Evolutionary conservation across 192 early-diverging fungal species (phyloP), one percentile per base, ranked within the genome.

Genomic region (Rhizoclosmatium globosum): DNA sequence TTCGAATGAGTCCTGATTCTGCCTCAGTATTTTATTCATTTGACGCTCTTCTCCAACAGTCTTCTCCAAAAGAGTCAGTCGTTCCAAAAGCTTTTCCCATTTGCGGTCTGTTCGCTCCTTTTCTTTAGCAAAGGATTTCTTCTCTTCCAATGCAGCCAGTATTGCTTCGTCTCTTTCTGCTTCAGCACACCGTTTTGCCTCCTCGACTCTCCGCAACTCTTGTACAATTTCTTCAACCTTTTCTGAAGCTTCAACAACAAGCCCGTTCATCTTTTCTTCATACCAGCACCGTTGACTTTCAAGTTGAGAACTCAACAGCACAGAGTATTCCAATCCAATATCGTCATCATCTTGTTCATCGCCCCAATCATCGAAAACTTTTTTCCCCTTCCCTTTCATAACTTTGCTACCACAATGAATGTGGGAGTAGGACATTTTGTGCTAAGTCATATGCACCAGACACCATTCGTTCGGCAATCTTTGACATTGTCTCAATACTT

Each of bases 241-340:
- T 45, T 41, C 39, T 6, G 71, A 1, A 21, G 21, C 3, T 46
- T 68, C 61, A 56, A 64, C 48, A 47, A 77, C 64, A 31, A 88
- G 68, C n/a, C 71, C 68, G n/a, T n/a, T n/a, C n/a, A n/a, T n/a
- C 64, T 91, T 89, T 0, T 85, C 85, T 77, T 97, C 96, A 80
- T 94, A 96, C 82, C 93, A 95, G 38, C 91, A 78, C 66, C 95
- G 87, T 81, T 97, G 97, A 38, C 94, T 94, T 47, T 95, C 94
- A 4, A 99, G 82, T 78, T 97, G 96, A 19, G 93, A 92, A 0
- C 90, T 91, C 58, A 99, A 85, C 42, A 98, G 85, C 48, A 92
- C 83, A 15, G 92, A 88, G 81, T 96, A 97, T 80, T 99, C 96
- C 9, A 92, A 59, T 2, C 89, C 92, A 45, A 96, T 87, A 0